Evolutionary conservation across 108 stramenopile genomes (phyloP).

Genomic region (Cyclostephanos tholiformis): DNA sequence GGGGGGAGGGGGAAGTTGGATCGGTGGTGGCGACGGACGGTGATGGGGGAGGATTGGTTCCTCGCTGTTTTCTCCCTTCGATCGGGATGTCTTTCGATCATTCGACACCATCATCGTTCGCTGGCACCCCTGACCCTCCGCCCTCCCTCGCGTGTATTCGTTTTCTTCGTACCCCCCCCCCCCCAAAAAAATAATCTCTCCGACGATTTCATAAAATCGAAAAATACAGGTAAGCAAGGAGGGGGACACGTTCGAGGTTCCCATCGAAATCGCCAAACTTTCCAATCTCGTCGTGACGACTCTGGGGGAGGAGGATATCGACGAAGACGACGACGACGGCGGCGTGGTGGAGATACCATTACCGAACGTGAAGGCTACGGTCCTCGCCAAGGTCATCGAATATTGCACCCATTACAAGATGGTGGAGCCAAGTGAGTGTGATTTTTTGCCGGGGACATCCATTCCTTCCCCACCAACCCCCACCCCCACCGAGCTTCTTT

Average conservation of each 20-base stretch:
- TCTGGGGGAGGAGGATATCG: constrained; percentile 84
- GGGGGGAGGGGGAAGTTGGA: no score
- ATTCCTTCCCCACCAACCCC: no score
- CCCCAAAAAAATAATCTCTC: neutral
- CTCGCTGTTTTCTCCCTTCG: no score
- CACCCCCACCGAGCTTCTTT: no score
- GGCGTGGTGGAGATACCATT: constrained; percentile 91
- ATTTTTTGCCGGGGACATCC: no score
- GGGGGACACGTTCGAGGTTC: constrained; percentile 91
- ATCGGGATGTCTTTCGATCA: no score
- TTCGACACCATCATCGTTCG: no score
- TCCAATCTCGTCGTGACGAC: constrained; percentile 91
- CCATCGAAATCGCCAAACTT: constrained; percentile 89
- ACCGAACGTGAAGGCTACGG: constrained; percentile 92
- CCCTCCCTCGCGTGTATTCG: no score
- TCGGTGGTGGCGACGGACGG: no score
- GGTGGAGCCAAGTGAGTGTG: constrained; percentile 32
- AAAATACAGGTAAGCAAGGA: constrained; percentile 81
- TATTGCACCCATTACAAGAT: constrained; percentile 90
- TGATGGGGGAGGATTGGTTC: no score
- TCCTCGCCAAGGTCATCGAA: constrained; percentile 97
- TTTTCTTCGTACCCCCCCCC: neutral
- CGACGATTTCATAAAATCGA: neutral
- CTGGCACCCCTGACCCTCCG: no score
- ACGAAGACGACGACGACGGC: constrained; percentile 77